Percentiles rank a stretch among this genome's conserved stretches.
Conservation (phyloP, 257 asterid species). For the Fraxinus americana region DNA sequence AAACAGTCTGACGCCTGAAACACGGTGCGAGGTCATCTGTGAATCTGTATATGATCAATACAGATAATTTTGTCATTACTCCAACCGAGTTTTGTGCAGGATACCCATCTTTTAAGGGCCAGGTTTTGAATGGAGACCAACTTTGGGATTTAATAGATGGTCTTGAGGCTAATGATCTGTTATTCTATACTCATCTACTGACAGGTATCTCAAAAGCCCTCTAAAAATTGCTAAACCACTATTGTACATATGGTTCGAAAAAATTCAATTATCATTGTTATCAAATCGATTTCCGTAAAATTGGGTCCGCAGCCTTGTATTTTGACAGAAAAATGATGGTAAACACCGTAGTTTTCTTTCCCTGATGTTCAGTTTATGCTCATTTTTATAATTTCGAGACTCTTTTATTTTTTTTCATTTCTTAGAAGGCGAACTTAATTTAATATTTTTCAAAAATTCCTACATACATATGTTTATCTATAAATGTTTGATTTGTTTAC, state of each 20-base stretch:
- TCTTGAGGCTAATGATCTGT: conserved; percentile 82
- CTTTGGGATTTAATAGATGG: conserved; percentile 98
- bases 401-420: conserved; percentile 25
- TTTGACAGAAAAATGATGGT: conserved; percentile 5
- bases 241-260: not conserved
- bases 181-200: conserved; percentile 90
- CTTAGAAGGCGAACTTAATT: conserved; percentile 6
- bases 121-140: conserved; percentile 92
- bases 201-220: conserved; percentile 59
- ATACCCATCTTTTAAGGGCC: conserved; percentile 94
- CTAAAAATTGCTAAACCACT: conserved; percentile 10
- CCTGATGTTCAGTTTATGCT: conserved; percentile 1
- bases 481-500: not conserved
- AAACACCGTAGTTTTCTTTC: not conserved
- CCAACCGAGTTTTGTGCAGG: conserved; percentile 55
- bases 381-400: not conserved
- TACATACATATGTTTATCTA: not conserved
- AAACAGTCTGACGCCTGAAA: conserved; percentile 45
- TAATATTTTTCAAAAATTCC: not conserved
- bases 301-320: not conserved
- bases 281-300: not conserved
- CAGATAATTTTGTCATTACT: conserved; percentile 22
- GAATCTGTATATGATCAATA: conserved; percentile 31
- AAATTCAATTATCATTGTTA: conserved; percentile 12
- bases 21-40: conserved; percentile 48